Base-by-base conservation (phyloP, 331 rosid species). In the Spiraea crenata region DNA sequence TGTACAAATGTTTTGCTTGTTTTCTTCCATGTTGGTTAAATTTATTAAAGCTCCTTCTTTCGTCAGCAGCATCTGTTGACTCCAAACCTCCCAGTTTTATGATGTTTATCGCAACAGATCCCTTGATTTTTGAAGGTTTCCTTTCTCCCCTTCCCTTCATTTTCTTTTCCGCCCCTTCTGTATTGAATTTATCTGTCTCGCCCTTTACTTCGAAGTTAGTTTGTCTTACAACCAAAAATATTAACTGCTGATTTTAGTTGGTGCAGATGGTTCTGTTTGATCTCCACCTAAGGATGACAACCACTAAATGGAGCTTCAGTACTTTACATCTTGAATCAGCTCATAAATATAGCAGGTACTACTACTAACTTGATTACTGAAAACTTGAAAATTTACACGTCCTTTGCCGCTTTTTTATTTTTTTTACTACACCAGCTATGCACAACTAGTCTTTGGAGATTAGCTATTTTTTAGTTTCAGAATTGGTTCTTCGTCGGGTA, bases 291-390 rank as follows among this genome's bases (percentile, higher is more conserved):
- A 9, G 15, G 37, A 9, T 66, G 62, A 25, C 31, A 2, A 25
- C 31, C 31, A 25, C 31, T 25, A 25, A 59, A 37, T 59, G 11
- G 51, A 11, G 13, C 46, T 16, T 31, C 6, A 25, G 41, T 57
- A 69, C 52, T 6, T 68, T 52, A 14, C 62, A 20, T 41, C 17
- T 25, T 57, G 52, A 42, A 5, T 65, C 55, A 45, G 74, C 25
- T 54, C 9, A 39, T 41, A 13, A 54, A 4, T 20, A 51, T 40
- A 39, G 5, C 63, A 17, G 73, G 52, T 54, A 13, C 19, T 4
- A 13, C 73, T 69, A 13, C 54, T 40, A 69, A 69, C 54, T 34
- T 0, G 65, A 35, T 25, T 25, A 25, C 31, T 25, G 1, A 25
- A 25, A 45, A 5, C 12, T 13, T 45, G 13, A 9, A 12, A 45